Percentiles rank a stretch among this genome's conserved stretches.
These are phyloP conservation scores for Geranium incanum DNA, from an alignment of 441 rosid species.

Conservation along the genomic window DNA sequence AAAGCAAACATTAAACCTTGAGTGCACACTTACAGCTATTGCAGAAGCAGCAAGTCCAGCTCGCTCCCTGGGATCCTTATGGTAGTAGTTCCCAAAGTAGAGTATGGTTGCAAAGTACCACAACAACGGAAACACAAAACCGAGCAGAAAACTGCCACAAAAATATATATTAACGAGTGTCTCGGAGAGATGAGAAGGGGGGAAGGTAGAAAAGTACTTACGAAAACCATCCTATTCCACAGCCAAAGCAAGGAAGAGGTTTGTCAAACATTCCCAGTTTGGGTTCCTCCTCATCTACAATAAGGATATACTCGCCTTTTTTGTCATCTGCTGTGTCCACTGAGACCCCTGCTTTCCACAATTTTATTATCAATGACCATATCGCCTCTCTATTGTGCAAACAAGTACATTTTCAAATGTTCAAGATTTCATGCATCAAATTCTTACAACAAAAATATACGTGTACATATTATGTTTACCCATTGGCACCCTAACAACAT, in stretches of 20 bases:
- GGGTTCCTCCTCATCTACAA: constrained; percentile 41
- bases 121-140: constrained; percentile 59
- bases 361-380: constrained; percentile 15
- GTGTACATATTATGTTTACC: too few species aligned
- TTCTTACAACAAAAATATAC: too few species aligned
- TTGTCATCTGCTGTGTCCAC: constrained; percentile 32
- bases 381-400: constrained; percentile 6
- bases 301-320: constrained; percentile 43
- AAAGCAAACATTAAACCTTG: not conserved
- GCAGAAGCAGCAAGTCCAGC: constrained; percentile 88
- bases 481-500: too few species aligned
- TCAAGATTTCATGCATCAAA: not conserved
- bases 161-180: constrained; percentile 12
- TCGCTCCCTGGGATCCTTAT: constrained; percentile 83
- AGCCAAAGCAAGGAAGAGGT: constrained; percentile 91
- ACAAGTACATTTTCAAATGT: not conserved
- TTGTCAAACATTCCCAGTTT: constrained; percentile 57
- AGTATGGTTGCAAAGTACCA: constrained; percentile 78
- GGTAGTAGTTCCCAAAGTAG: constrained; percentile 71
- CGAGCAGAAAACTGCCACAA: constrained; percentile 54
- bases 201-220: constrained; percentile 31
- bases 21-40: constrained; percentile 62
- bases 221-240: constrained; percentile 42
- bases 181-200: not conserved
- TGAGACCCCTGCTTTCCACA: constrained; percentile 28